A percentile compares a stretch with the other conserved stretches of the same genome.
Conservation (phyloP, 2,329 filamentous ascomycete genomes). For the Zymoseptoria tritici region DNA sequence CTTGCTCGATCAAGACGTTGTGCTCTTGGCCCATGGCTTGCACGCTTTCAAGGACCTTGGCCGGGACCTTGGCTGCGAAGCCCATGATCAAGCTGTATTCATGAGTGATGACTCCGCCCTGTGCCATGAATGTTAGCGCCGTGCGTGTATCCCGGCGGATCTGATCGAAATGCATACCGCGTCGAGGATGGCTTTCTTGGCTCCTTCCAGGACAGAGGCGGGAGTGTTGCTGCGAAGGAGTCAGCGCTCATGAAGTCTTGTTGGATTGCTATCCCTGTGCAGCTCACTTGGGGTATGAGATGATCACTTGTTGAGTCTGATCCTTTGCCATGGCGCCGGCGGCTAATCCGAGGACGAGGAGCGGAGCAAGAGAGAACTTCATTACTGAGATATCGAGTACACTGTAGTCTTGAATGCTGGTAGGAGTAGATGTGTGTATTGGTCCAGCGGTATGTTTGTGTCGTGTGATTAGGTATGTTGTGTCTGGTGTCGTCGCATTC, state of each 20-base stretch:
- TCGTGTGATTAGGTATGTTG: neutral
- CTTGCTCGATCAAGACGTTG: slow-evolving; percentile 66
- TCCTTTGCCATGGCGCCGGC: slow-evolving; percentile 15
- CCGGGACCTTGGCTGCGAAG: slow-evolving; percentile 53
- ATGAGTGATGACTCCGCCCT: slow-evolving; percentile 63
- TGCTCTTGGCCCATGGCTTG: slow-evolving; percentile 55
- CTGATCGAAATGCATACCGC: slow-evolving; percentile 20
- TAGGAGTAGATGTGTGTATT: neutral
- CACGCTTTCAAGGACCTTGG: slow-evolving; percentile 60
- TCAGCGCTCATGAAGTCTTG: neutral
- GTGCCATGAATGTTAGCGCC: slow-evolving; percentile 14
- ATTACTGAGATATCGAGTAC: slow-evolving; percentile 11
- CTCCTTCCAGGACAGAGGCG: slow-evolving; percentile 58
- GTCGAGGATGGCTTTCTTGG: slow-evolving; percentile 47
- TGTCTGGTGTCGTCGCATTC: neutral
- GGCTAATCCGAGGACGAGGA: slow-evolving; percentile 18
- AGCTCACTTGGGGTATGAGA: slow-evolving; percentile 59
- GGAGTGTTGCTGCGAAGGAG: slow-evolving; percentile 46
- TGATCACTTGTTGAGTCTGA: slow-evolving; percentile 61
- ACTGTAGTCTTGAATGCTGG: neutral
- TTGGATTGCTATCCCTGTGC: too few relatives aligned
- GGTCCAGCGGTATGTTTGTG: neutral
- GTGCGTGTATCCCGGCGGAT: neutral
- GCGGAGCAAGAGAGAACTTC: slow-evolving; percentile 22
- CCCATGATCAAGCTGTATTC: slow-evolving; percentile 29